Base-by-base conservation (phyloP, 2,329 filamentous ascomycete genomes). In the Apiospora phragmitis region DNA sequence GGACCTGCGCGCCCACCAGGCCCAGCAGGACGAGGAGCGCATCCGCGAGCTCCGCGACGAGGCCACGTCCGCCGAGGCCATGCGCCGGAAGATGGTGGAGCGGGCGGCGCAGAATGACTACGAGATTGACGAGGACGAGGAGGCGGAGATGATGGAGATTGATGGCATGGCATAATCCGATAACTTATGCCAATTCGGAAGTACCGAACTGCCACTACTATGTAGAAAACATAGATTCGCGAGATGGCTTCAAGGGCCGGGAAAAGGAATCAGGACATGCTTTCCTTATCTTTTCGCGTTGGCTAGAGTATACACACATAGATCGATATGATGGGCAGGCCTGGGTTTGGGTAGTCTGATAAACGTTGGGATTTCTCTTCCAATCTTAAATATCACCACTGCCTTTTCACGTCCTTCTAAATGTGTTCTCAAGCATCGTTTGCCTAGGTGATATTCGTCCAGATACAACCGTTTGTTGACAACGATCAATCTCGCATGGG, bases 1-100 rank as follows among this genome's bases (percentile, higher is more conserved):
- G 71, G 94, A 98, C 77, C 82, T 98, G 68, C 89, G 92, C 81
- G 86, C 84, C 67, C 92, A 97, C 82, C 92, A 97, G 84, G 89
- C 91, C 79, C 94, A 93, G 81, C 84, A 90, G 75, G 92, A 93
- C 71, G 84, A 91, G 73, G 91, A 93, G 74, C 87, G 84, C 73
- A 93, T 93, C 75, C 85, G 85, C 71, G 89, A 91, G 75, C 83
- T 93, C 49, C 86, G 89, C 77, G 86, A 86, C 69, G 81, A 84
- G 72, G 77, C 77, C 72, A 83, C 79, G 73, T 72, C 75, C 41
- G 70, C 76, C 43, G 76, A 78, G 71, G 79, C 72, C 71, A 75
- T 72, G 68, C 73, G 72, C 8, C 70, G 78, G 71, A 67, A 77
- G 73, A 74, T 80, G 75, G 71, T 75, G 7, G 71, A 74, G 35